Percentiles rank a stretch among this genome's conserved stretches.
Evolutionary conservation across 2,329 filamentous ascomycete genomes (phyloP).

Genomic region (Beauveria sp.): DNA sequence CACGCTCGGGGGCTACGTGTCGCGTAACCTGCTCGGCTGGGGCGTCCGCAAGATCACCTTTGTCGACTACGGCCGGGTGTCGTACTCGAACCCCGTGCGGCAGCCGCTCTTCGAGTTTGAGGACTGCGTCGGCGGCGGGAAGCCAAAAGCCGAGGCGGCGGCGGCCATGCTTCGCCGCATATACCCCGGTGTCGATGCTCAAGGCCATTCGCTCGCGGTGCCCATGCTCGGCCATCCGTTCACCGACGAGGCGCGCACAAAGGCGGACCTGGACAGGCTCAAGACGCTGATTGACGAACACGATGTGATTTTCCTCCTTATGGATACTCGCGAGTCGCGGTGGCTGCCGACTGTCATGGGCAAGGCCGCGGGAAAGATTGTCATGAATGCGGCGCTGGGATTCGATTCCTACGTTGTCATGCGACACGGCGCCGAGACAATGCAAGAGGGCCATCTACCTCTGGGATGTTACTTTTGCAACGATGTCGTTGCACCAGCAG

Average conservation of each 20-base stretch:
- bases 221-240: constrained; percentile 95
- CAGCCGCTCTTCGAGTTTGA: constrained; percentile 88
- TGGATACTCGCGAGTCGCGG: constrained; percentile 90
- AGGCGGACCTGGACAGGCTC: constrained; percentile 67
- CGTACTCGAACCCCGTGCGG: constrained; percentile 92
- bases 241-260: constrained; percentile 60
- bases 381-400: constrained; percentile 91
- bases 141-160: constrained; percentile 72
- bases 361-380: constrained; percentile 86
- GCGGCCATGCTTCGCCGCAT: constrained; percentile 76
- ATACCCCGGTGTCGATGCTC: constrained; percentile 80
- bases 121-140: constrained; percentile 80
- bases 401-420: constrained; percentile 98
- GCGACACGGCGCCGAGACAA: constrained; percentile 71
- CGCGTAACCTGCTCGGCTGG: constrained; percentile 88
- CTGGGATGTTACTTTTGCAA: constrained; percentile 98
- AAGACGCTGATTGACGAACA: constrained; percentile 71
- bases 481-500: constrained; percentile 87
- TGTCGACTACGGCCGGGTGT: constrained; percentile 86
- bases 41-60: constrained; percentile 93
- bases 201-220: constrained; percentile 75
- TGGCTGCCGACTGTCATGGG: constrained; percentile 97
- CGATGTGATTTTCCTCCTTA: constrained; percentile 90
- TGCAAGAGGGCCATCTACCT: constrained; percentile 50
- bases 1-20: constrained; percentile 89